A percentile compares a stretch with the other conserved stretches of the same genome.
phyloP scores from a whole-genome alignment of 768 basidiomycete genomes.

The Cystofilobasidium ferigula region DNA sequence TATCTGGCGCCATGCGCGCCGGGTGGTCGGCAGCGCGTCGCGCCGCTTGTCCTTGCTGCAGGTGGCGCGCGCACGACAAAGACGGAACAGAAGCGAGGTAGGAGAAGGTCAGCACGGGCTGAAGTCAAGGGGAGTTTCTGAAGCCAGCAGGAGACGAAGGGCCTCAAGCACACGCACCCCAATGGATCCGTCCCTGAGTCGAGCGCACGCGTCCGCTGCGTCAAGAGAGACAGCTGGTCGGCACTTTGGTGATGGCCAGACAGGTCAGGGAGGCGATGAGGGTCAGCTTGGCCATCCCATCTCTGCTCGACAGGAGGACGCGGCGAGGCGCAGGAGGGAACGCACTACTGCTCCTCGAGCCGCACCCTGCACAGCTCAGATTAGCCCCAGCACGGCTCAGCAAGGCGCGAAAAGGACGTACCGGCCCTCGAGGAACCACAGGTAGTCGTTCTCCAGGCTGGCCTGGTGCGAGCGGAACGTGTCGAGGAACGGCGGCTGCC shows the following conservation, averaged over 20 bases:
- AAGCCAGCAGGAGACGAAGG: background rate
- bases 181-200: conserved; percentile 8
- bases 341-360: conserved; percentile 22
- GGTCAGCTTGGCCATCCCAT: background rate
- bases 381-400: background rate
- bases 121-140: too few species aligned
- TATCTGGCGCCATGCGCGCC: conserved; percentile 17
- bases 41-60: conserved; percentile 10
- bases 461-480: background rate
- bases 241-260: conserved; percentile 1
- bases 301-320: too few species aligned
- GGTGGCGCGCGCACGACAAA: background rate
- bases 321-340: background rate
- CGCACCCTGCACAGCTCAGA: background rate
- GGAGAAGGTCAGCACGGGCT: too few species aligned
- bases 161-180: conserved; percentile 5
- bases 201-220: conserved; percentile 10
- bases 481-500: background rate
- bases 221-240: conserved; percentile 9
- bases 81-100: too few species aligned
- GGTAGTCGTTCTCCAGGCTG: conserved; percentile 1
- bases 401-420: background rate
- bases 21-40: conserved; percentile 11
- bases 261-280: background rate
- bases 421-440: conserved; percentile 9